A percentile compares a stretch with the other conserved stretches of the same genome.
Evolutionary conservation across 129 eudicot species (phyloP).

Genomic region (Ambrosia trifida): DNA sequence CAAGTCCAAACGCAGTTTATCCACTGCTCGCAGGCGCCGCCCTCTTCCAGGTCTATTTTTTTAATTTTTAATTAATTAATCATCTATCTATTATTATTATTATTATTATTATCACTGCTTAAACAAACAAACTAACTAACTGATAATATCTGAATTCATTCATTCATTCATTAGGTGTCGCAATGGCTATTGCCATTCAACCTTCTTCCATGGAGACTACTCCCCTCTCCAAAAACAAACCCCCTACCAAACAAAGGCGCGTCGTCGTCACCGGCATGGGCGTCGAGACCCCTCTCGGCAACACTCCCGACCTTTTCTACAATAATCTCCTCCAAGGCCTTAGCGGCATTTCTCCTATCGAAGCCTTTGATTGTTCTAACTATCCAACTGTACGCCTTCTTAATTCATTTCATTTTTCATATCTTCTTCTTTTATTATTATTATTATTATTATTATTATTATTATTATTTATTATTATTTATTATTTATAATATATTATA

Average conservation of each 20-base stretch:
- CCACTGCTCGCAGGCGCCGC: conserved; percentile 24
- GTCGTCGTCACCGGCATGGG: conserved; percentile 98
- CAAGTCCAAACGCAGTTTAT: not conserved
- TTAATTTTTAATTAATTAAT: too few relatives aligned
- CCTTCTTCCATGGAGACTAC: conserved; percentile 54
- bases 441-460: too few relatives aligned
- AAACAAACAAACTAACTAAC: too few relatives aligned
- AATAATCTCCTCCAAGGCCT: conserved; percentile 81
- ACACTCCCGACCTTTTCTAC: conserved; percentile 66
- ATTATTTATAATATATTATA: too few relatives aligned
- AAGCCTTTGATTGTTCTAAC: conserved; percentile 79
- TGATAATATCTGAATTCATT: too few relatives aligned
- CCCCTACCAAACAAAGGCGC: conserved; percentile 63
- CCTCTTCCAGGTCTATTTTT: too few relatives aligned
- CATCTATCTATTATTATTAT: too few relatives aligned
- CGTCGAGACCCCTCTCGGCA: conserved; percentile 83
- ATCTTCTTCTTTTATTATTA: too few relatives aligned
- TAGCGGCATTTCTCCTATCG: conserved; percentile 83
- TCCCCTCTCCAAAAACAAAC: conserved; percentile 49
- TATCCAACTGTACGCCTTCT: conserved; percentile 66
- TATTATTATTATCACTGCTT: too few relatives aligned
- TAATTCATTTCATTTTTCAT: not conserved
- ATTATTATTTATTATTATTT: too few relatives aligned
- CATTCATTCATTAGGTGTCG: conserved; percentile 40
- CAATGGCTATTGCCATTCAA: conserved; percentile 70